These are phyloP conservation scores for Fusarium verrucosum DNA, from an alignment of 2,329 filamentous ascomycete species.

Conservation along the genomic window DNA sequence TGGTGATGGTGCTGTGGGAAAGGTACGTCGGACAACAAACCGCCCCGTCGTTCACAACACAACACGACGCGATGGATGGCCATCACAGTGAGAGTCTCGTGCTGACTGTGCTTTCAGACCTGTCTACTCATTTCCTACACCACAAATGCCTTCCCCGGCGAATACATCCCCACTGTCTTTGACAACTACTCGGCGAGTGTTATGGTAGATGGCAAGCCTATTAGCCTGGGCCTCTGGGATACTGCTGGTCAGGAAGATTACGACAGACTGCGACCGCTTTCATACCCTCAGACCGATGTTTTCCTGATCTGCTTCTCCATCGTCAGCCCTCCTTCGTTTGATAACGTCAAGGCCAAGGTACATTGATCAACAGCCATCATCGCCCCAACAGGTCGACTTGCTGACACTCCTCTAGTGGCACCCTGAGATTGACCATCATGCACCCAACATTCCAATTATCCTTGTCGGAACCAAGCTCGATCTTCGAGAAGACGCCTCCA, in stretches of 20 bases:
- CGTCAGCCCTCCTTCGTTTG: constrained; percentile 95
- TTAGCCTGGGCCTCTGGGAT: constrained; percentile 97
- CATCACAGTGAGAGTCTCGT: constrained; percentile 5
- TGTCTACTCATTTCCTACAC: constrained; percentile 99
- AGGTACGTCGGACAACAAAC: constrained; percentile 64
- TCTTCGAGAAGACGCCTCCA: constrained; percentile 86
- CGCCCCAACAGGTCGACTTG: constrained; percentile 5
- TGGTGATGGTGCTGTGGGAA: constrained; percentile 98
- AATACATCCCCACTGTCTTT: constrained; percentile 99
- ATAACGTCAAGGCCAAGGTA: constrained; percentile 99
- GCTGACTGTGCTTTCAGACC: constrained; percentile 69
- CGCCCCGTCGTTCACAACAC: not conserved
- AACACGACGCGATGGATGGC: constrained; percentile 1
- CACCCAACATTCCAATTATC: constrained; percentile 94
- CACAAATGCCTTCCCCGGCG: constrained; percentile 99
- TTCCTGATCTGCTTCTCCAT: constrained; percentile 99
- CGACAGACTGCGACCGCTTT: constrained; percentile 91
- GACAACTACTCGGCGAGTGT: constrained; percentile 99
- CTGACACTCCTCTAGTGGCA: constrained; percentile 74
- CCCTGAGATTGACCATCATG: constrained; percentile 97
- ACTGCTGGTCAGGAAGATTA: constrained; percentile 99
- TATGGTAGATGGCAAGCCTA: constrained; percentile 98
- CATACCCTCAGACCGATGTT: constrained; percentile 97
- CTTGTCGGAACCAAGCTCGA: constrained; percentile 97
- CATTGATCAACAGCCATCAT: constrained; percentile 43